Conservation (phyloP, 306 rosid species). For the Sechiopsis laciniata region DNA sequence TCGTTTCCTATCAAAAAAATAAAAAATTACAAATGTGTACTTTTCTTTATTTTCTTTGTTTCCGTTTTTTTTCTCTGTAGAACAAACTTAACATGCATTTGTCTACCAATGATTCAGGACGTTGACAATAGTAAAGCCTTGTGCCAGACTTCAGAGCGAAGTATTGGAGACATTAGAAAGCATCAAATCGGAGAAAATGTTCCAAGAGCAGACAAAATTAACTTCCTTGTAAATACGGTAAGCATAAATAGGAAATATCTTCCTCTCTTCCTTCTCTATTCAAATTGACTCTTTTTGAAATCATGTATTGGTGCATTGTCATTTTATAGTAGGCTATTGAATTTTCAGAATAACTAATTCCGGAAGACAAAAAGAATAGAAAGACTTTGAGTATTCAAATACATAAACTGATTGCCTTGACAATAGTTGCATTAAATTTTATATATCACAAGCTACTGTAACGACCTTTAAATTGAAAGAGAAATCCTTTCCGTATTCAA, state of each 20-base stretch:
- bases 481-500: no score
- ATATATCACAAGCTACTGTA: no score
- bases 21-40: not conserved
- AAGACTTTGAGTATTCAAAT: no score
- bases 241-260: conserved; percentile 19
- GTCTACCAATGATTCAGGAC: conserved; percentile 27
- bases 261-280: not conserved
- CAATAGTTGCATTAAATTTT: no score
- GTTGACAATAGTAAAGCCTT: conserved; percentile 21
- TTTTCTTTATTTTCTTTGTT: not conserved
- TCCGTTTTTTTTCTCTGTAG: not conserved
- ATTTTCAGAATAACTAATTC: no score
- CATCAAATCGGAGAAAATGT: conserved; percentile 39
- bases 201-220: conserved; percentile 34
- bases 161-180: conserved; percentile 23
- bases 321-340: no score
- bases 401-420: no score
- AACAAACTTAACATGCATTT: not conserved
- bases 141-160: conserved; percentile 24
- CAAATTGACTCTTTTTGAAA: not conserved
- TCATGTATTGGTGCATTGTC: not conserved
- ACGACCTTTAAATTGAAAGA: no score
- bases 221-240: conserved; percentile 40
- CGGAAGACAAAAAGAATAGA: no score
- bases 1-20: no score